These are phyloP conservation scores for Schwanniomyces vanrijiae DNA, from an alignment of 805 yeast species.

Conservation along the genomic window DNA sequence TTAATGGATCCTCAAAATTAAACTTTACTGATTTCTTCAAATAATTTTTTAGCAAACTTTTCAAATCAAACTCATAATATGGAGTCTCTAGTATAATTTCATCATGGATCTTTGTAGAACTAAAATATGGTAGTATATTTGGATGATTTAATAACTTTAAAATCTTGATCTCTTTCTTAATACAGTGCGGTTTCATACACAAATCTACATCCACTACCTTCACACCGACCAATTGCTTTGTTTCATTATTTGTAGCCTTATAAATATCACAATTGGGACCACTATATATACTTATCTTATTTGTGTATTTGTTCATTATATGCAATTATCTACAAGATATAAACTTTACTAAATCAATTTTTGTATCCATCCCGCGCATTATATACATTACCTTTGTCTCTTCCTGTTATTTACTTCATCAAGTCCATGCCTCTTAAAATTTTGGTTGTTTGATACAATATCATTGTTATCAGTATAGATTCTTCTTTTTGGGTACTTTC, in stretches of 20 bases:
- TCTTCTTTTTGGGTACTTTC: conserved; percentile 81
- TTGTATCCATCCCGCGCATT: background rate
- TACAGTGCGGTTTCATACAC: conserved; percentile 34
- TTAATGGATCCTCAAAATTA: conserved; percentile 21
- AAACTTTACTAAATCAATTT: background rate
- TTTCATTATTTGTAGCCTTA: conserved; percentile 15
- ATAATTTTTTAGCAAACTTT: conserved; percentile 19
- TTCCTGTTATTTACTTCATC: conserved; percentile 23
- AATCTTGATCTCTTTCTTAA: conserved; percentile 29
- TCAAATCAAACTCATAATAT: conserved; percentile 26
- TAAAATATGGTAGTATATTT: conserved; percentile 17
- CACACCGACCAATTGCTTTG: conserved; percentile 22
- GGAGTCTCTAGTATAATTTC: conserved; percentile 36
- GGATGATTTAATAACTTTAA: conserved; percentile 18
- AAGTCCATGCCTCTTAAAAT: conserved; percentile 28
- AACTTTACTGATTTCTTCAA: conserved; percentile 21
- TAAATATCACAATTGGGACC: conserved; percentile 39
- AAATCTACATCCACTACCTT: conserved; percentile 41
- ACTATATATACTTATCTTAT: conserved; percentile 22
- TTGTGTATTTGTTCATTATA: conserved; percentile 14
- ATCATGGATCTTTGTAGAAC: conserved; percentile 23
- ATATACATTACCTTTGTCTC: conserved; percentile 19
- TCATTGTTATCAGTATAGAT: conserved; percentile 87
- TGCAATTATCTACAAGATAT: background rate
- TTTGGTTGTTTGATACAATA: conserved; percentile 43